Evolutionary conservation across 352 stramenopile species (phyloP).

Genomic region (Globisporangium emineosum): DNA sequence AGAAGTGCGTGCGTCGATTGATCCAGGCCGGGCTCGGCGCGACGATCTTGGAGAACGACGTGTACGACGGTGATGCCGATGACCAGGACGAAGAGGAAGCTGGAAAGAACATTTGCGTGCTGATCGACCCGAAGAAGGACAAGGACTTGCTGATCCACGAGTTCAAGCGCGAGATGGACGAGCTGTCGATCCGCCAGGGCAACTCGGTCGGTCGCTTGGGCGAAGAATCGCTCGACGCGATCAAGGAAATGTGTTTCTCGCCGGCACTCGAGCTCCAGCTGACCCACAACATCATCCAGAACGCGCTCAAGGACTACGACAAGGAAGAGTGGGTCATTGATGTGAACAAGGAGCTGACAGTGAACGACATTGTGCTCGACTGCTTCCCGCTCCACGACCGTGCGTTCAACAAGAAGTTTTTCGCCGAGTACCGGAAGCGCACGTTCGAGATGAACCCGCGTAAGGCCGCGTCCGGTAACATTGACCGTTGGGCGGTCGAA

Average conservation of each 20-base stretch:
- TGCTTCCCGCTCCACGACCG: conserved; percentile 85
- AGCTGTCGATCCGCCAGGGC: conserved; percentile 78
- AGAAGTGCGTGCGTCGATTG: conserved; percentile 77
- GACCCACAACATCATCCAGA: conserved; percentile 89
- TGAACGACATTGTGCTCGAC: conserved; percentile 72
- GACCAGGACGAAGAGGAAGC: conserved; percentile 47
- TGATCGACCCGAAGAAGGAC: conserved; percentile 85
- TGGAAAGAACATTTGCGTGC: conserved; percentile 66
- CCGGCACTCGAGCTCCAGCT: conserved; percentile 81
- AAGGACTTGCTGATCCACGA: conserved; percentile 77
- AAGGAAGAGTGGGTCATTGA: conserved; percentile 87
- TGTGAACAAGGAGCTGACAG: conserved; percentile 79
- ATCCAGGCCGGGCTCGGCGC: conserved; percentile 79
- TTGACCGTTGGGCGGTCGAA: conserved; percentile 82
- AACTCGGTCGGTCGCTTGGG: conserved; percentile 58
- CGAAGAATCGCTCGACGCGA: conserved; percentile 74
- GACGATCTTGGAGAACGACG: conserved; percentile 70
- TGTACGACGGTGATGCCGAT: conserved; percentile 41
- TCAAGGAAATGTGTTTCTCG: conserved; percentile 85
- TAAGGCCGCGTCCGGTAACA: conserved; percentile 73
- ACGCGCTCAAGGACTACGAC: conserved; percentile 83
- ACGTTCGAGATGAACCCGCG: conserved; percentile 72
- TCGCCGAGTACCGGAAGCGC: conserved; percentile 80
- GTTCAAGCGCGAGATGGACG: conserved; percentile 87
- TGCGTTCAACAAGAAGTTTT: conserved; percentile 86